Evolutionary conservation across 306 rosid genomes (phyloP).

Genomic region (Fragaria iinumae): DNA sequence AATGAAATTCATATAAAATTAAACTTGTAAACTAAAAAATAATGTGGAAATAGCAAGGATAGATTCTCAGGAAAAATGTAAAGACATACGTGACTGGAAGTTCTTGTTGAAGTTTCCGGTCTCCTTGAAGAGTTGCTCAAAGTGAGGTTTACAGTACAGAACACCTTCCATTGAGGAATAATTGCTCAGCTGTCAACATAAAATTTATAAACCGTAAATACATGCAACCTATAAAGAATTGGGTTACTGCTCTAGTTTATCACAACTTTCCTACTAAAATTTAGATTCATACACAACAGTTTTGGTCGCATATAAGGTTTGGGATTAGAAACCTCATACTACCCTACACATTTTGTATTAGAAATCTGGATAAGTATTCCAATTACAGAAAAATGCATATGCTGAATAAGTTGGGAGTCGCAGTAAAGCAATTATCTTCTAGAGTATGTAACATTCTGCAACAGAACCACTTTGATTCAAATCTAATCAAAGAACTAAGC

Average conservation of each 20-base stretch:
- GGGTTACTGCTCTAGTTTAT: constrained; percentile 8
- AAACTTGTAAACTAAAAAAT: constrained; percentile 23
- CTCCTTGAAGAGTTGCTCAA: constrained; percentile 96
- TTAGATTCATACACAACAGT: neutral
- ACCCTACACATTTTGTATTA: neutral
- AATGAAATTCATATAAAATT: constrained; percentile 39
- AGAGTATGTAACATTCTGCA: neutral
- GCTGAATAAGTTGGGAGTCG: neutral
- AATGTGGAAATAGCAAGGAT: constrained; percentile 8
- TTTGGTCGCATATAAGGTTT: neutral
- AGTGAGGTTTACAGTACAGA: constrained; percentile 88
- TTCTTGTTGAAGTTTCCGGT: constrained; percentile 77
- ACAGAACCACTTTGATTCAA: neutral
- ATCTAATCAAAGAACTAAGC: neutral
- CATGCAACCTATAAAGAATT: constrained; percentile 13
- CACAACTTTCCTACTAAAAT: neutral
- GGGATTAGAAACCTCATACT: neutral
- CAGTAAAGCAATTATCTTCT: neutral
- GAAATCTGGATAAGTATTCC: neutral
- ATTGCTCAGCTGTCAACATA: constrained; percentile 74
- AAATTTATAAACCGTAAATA: constrained; percentile 12
- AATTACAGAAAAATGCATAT: neutral
- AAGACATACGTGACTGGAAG: constrained; percentile 74
- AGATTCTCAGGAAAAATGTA: constrained; percentile 17
- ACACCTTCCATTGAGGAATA: constrained; percentile 98